Base-by-base conservation (phyloP, 176 grass and related monocot species). In the Dactylis glomerata region DNA sequence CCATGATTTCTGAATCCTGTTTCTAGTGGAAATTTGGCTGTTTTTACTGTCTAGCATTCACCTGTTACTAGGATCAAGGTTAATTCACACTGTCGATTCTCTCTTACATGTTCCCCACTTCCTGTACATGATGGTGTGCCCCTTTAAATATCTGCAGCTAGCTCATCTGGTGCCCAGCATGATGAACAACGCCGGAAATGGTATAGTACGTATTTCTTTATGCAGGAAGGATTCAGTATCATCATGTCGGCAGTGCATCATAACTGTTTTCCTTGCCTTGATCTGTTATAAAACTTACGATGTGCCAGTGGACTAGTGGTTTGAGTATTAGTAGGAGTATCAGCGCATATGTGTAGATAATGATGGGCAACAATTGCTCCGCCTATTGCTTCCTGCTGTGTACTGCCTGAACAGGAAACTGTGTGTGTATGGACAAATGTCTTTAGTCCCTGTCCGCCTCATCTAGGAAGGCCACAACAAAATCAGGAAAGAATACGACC, bases 371-470 rank as follows among this genome's bases (percentile, higher is more conserved):
- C 16, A 10, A 8, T 76, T 54, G 16, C 52, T n/a, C 33, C 28
- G 12, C 19, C n/a, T 26, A 33, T 42, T 79, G n/a, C 49, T 36
- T 56, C 30, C 5, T 59, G 75, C 24, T 16, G 52, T 61, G 54
- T 9, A 78, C n/a, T 78, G 75, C n/a, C 20, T 32, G 12, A 78
- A 61, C 55, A 41, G 54, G 75, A 33, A 78, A 61, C 50, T 76
- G 32, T 57, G 41, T 64, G 17, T 23, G 32, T 28, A 12, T 79
- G 55, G 77, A 45, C 38, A 45, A 63, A 22, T 64, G 77, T 19
- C 15, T 62, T 45, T 61, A 30, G 77, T 78, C 56, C 77, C 31
- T 79, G 37, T 63, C 77, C 30, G 57, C 77, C 77, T 63, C 42
- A 46, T 42, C 77, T 30, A 59, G 41, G 77, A 55, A 79, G 31